phyloP scores from a whole-genome alignment of 1,139 yeast genomes.

The Hyphopichia fennica region DNA sequence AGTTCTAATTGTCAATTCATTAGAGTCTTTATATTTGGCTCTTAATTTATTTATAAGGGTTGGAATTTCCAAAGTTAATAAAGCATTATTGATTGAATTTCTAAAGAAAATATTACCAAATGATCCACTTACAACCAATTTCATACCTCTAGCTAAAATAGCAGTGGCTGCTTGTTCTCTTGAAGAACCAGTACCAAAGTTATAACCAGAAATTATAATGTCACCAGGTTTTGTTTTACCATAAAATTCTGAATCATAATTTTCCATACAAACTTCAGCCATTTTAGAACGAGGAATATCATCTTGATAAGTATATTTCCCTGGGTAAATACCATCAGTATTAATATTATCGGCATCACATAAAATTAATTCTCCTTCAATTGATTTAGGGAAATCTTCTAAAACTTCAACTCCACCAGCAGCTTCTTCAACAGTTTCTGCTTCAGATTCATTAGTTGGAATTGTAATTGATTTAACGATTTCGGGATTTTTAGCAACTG shows the following conservation, averaged over 20 bases:
- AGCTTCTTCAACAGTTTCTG: constrained; percentile 26
- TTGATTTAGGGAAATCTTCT: constrained; percentile 85
- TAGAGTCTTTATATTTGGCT: constrained; percentile 54
- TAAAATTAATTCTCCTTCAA: constrained; percentile 86
- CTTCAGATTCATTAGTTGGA: constrained; percentile 28
- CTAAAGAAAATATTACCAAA: constrained; percentile 96
- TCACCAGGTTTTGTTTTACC: constrained; percentile 82
- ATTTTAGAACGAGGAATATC: constrained; percentile 90
- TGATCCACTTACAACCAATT: constrained; percentile 92
- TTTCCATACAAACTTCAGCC: constrained; percentile 99
- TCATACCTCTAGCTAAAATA: constrained; percentile 89
- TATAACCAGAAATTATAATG: constrained; percentile 86
- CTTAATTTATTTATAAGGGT: constrained; percentile 76
- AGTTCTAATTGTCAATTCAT: constrained; percentile 86
- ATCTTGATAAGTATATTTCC: constrained; percentile 97
- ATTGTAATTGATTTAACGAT: constrained; percentile 49
- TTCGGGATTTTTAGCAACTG: constrained; percentile 47
- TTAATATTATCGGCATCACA: constrained; percentile 98
- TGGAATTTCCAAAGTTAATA: constrained; percentile 91
- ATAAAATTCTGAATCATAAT: constrained; percentile 87
- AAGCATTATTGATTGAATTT: constrained; percentile 93
- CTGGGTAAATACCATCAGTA: constrained; percentile 98
- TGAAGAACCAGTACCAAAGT: constrained; percentile 98
- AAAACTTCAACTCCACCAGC: constrained; percentile 64
- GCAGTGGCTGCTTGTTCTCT: constrained; percentile 99